phyloP scores from a whole-genome alignment of 805 yeast genomes.

The Saccharomycopsis guyanensis region DNA sequence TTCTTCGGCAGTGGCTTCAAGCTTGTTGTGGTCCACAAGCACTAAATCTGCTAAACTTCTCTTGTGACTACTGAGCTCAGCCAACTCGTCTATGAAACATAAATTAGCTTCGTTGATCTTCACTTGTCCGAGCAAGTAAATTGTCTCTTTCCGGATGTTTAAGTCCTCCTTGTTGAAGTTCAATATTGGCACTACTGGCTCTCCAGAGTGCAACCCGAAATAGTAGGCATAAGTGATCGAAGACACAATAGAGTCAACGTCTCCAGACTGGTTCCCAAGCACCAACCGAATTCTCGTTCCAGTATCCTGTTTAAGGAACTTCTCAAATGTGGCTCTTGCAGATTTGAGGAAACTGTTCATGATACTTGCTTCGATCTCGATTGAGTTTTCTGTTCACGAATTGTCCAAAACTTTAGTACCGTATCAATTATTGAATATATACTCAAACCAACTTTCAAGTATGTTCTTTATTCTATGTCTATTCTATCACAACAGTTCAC shows the following conservation, averaged over 20 bases:
- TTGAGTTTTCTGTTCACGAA: too few species aligned
- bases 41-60: conserved; percentile 34
- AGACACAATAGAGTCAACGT: conserved; percentile 79
- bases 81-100: conserved; percentile 62
- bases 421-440: too few species aligned
- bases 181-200: conserved; percentile 55
- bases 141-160: conserved; percentile 62
- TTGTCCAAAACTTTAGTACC: too few species aligned
- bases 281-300: conserved; percentile 9
- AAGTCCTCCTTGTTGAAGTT: conserved; percentile 67
- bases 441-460: too few species aligned
- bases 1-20: conserved; percentile 41
- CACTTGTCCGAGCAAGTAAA: conserved; percentile 40
- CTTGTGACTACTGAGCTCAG: conserved; percentile 17
- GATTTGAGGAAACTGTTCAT: not conserved
- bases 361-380: not conserved
- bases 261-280: conserved; percentile 27
- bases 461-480: too few species aligned
- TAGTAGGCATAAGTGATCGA: conserved; percentile 69
- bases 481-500: too few species aligned
- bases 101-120: conserved; percentile 43
- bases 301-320: not conserved
- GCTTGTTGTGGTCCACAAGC: conserved; percentile 77
- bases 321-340: not conserved
- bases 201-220: conserved; percentile 29